Base-by-base conservation (phyloP, 2,329 filamentous ascomycete species). In the Clarireedia hainanense region DNA sequence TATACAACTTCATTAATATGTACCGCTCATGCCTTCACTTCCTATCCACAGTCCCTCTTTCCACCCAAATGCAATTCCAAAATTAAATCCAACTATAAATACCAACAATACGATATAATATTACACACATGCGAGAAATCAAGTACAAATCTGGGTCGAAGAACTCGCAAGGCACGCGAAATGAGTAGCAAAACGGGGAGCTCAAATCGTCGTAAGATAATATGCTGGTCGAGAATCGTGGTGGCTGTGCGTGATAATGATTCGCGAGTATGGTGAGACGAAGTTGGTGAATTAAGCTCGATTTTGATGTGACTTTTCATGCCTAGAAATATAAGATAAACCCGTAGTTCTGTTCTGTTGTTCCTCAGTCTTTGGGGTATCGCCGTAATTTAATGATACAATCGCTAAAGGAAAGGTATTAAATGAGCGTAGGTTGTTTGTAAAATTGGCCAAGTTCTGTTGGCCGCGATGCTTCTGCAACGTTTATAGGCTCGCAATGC, bases 401-500 rank as follows among this genome's bases (percentile, higher is more conserved):
- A 45, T 60, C 50, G 58, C 58, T 47, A 50, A 47, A 47, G 17
- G 43, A 50, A 52, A 58, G 60, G 34, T 39, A 47, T 39, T 47
- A 61, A 62, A 59, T 36, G 56, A 46, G 48, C 34, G 53, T 52
- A 23, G 15, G 24, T 40, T 36, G 26, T 5, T 43, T 20, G 20
- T 26, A n/a, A 20, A 42, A 14, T 42, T 42, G 15, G 39, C 39
- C 6, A 14, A 42, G 30, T 34, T 34, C 10, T 34, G 20, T 24
- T 6, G 10, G 43, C 20, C 43, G 20, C n/a, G 40, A 46, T 23
- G 45, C 7, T 47, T 48, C 39, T 40, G 27, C 7, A 27, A 9
- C 37, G 23, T 40, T 74, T 70, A 83, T 71, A 84, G 73, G 58
- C 71, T 77, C 61, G 81, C 79, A 60, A 84, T 76, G 50, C 81